Evolutionary conservation across 78 protist species (phyloP).

Genomic region (Dictyostelium discoideum): DNA sequence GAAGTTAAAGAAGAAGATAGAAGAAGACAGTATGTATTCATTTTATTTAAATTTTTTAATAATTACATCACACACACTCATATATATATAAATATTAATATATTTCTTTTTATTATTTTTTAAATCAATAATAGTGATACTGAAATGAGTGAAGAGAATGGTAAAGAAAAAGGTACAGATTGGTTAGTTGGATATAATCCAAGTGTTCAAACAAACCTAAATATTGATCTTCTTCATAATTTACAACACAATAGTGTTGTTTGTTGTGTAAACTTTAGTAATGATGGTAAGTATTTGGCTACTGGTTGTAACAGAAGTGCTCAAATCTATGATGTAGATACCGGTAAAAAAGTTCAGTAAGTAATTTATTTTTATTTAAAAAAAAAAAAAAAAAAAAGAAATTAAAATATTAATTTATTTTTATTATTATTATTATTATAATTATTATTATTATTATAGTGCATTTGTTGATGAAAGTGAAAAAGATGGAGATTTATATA

Average conservation of each 20-base stretch:
- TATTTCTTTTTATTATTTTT: background rate
- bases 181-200: conserved; percentile 86
- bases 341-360: conserved; percentile 87
- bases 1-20: background rate
- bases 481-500: conserved; percentile 83
- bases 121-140: background rate
- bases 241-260: conserved; percentile 86
- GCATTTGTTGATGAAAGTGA: conserved; percentile 70
- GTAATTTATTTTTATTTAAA: background rate
- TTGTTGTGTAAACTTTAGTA: conserved; percentile 92
- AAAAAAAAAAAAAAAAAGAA: background rate
- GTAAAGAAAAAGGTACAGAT: conserved; percentile 66
- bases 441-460: conserved; percentile 10
- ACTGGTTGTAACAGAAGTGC: conserved; percentile 94
- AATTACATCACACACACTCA: no score
- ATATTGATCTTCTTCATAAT: conserved; percentile 78
- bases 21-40: background rate
- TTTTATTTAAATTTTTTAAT: no score
- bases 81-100: background rate
- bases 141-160: conserved; percentile 40
- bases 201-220: conserved; percentile 82
- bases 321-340: conserved; percentile 88
- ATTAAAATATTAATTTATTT: background rate
- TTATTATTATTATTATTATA: background rate
- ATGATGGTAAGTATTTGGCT: conserved; percentile 88